Evolutionary conservation across 345 rosid genomes (phyloP), one percentile per base, ranked within the genome.

Genomic region (Reutealis trisperma): DNA sequence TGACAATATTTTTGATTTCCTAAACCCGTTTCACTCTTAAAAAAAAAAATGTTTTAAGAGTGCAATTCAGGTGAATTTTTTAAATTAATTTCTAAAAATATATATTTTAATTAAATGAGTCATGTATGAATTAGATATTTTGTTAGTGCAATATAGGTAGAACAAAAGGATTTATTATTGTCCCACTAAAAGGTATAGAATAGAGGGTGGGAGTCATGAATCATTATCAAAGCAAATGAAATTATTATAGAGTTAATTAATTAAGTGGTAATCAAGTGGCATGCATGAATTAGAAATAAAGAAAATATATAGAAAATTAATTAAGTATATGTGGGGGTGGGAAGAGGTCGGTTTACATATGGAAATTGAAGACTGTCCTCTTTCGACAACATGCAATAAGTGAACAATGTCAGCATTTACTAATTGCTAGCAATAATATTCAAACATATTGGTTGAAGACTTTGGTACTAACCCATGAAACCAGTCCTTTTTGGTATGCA

Each of bases 361-460:
- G 71, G 37, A 65, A 69, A 42, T 37, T 63, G 75, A 75, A 71
- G 78, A 84, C 32, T 58, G 51, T 72, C 62, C 54, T 67, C 62
- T 64, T 75, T 76, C 77, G 79, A 84, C 16, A 76, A 74, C 76
- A 74, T 67, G 84, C 62, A 64, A 73, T 79, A 44, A 76, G 77
- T 70, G 66, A 63, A 62, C 22, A 13, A 64, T 79, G 87, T 79
- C 83, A 82, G 87, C 80, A 82, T 78, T 75, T 74, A 68, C 74
- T 58, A 63, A 34, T 30, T 54, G 63, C 64, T n/a, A 12, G 14
- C 41, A 37, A 37, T 37, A 32, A 44, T 13, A 72, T 42, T 25
- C 42, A 60, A 25, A 25, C 19, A 47, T 24, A 5, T 27, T 2
- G 45, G 11, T n/a, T 52, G 18, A 52, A 15, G n/a, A 22, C 71